Evolutionary conservation across 345 rosid genomes (phyloP), one percentile per base, ranked within the genome.

Genomic region (Populus deltoides): DNA sequence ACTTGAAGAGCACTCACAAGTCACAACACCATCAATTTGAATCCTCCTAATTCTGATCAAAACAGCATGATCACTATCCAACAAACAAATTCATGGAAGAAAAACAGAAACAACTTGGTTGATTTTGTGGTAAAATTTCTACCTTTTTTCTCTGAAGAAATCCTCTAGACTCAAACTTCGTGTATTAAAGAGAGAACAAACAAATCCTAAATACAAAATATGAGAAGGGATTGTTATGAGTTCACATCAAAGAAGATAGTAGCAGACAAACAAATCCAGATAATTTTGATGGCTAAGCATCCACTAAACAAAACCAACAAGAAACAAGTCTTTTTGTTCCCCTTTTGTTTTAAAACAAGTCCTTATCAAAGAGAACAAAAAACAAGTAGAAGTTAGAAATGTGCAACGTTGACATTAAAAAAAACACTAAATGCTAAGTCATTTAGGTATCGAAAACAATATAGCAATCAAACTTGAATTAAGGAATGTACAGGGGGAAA

Each of bases 171-270:
- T 63, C 67, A 63, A 22, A 63, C 51, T 47, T 12, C 9, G 31
- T 63, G 16, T 13, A 1, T 1, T 9, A 63, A 75, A 53, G 51
- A 38, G 24, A 67, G 53, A 67, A 4, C 47, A 67, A 24, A 38
- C 12, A 66, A 51, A 27, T 15, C 5, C 24, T 24, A 65, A 63
- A 27, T n/a, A 39, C 67, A 62, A 65, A 25, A 75, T 13, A 22
- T 11, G 35, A 35, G 31, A 73, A 73, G 9, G 3, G 43, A 67
- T 68, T 68, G 57, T 39, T 63, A 53, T 36, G n/a, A 24, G 67
- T 69, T 55, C 73, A 25, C 67, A 77, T 77, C 57, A 69, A 25
- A 5, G 12, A 59, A 29, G 73, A 68, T 38, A 53, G 66, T 63
- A 70, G 72, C 61, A 69, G 73, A 27, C 67, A 70, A 70, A 39